phyloP scores from a whole-genome alignment of 2,329 filamentous ascomycete species.

The Fusarium brevicatenulatum region DNA sequence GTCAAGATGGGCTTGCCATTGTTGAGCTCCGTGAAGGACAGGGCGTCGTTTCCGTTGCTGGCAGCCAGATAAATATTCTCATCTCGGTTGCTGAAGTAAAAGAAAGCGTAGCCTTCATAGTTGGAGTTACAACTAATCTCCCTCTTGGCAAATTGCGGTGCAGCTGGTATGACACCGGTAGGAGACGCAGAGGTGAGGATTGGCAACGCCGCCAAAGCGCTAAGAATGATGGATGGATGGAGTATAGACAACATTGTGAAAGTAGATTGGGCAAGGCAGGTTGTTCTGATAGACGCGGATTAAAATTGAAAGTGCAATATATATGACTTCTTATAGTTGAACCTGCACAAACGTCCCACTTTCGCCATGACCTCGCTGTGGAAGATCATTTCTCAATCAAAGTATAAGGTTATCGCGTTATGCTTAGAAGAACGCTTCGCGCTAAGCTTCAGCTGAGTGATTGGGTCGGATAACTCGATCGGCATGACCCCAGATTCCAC shows the following conservation, averaged over 20 bases:
- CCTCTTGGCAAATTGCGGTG: neutral
- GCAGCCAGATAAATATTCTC: slow-evolving; percentile 12
- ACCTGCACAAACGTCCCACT: neutral
- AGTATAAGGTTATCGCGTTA: neutral
- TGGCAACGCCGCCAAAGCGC: neutral
- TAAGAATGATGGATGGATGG: neutral
- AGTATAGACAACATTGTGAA: neutral
- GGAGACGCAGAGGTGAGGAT: neutral
- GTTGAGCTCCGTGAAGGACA: slow-evolving; percentile 3
- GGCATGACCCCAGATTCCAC: neutral
- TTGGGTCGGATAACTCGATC: neutral
- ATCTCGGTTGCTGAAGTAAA: slow-evolving; percentile 1
- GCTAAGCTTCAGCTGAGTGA: neutral
- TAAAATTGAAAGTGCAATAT: no score
- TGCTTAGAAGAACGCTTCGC: no score
- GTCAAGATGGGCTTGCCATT: neutral
- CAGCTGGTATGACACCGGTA: rapidly evolving
- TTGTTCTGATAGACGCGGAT: no score
- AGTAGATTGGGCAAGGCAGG: no score
- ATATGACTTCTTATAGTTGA: neutral
- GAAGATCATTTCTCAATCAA: neutral
- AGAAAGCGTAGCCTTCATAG: neutral
- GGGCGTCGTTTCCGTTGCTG: neutral
- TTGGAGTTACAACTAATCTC: neutral
- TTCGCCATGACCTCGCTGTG: neutral